Conservation (phyloP, 2,329 filamentous ascomycete species). For the Bertia moriformis region DNA sequence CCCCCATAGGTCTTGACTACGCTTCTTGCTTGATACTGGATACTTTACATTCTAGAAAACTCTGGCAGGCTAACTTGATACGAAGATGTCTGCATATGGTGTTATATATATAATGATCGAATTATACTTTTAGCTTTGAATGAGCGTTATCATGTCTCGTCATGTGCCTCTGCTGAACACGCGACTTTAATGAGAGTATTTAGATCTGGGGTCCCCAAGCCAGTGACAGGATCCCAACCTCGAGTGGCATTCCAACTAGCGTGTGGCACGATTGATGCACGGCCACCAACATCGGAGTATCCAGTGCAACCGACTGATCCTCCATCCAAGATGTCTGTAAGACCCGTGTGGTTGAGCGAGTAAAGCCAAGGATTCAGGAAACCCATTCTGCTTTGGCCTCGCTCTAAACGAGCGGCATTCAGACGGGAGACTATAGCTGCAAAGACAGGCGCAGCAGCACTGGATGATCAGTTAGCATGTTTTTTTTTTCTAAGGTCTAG, state of each 20-base stretch:
- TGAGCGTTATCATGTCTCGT: too few species aligned
- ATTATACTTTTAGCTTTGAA: too few species aligned
- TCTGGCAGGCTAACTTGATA: too few species aligned
- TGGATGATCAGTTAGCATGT: slow-evolving; percentile 7
- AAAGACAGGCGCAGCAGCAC: slow-evolving; percentile 36
- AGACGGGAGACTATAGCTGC: slow-evolving; percentile 37
- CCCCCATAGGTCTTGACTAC: too few species aligned
- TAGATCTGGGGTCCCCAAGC: not conserved
- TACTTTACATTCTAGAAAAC: too few species aligned
- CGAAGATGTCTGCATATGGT: too few species aligned
- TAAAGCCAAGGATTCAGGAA: slow-evolving; percentile 38
- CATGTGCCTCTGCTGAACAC: too few species aligned
- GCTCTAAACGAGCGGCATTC: slow-evolving; percentile 34
- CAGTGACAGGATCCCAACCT: not conserved
- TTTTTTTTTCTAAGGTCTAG: not conserved
- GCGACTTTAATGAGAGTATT: not conserved
- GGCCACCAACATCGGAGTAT: too few species aligned
- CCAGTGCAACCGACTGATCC: not conserved
- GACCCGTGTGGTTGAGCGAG: slow-evolving; percentile 3
- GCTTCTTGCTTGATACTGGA: too few species aligned
- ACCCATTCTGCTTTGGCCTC: slow-evolving; percentile 31
- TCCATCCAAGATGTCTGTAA: not conserved
- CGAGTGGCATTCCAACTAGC: not conserved
- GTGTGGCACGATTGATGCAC: not conserved
- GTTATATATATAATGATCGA: too few species aligned